Percentiles rank a stretch among this genome's conserved stretches.
Conservation (phyloP, 2,329 filamentous ascomycete species). For the Aureobasidium melanogenum region DNA sequence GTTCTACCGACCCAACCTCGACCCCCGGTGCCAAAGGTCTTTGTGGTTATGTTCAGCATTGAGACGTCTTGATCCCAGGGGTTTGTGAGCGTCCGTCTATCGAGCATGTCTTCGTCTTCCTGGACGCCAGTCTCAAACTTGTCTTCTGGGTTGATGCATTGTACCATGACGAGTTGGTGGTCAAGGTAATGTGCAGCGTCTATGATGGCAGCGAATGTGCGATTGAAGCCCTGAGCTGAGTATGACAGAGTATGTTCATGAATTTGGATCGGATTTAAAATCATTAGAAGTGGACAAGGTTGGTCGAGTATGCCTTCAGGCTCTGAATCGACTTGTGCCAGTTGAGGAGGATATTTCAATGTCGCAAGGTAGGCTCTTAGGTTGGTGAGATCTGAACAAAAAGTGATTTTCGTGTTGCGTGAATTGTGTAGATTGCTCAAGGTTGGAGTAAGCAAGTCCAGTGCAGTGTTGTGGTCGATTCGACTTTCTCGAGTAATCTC, state of each 20-base stretch:
- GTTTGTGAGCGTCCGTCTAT: not conserved
- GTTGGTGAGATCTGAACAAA: constrained; percentile 66
- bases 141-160: constrained; percentile 23
- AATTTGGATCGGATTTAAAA: constrained; percentile 57
- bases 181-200: constrained; percentile 44
- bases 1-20: constrained; percentile 41
- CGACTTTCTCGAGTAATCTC: not conserved
- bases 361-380: constrained; percentile 64
- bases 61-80: constrained; percentile 39
- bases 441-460: constrained; percentile 49
- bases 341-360: not conserved
- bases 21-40: constrained; percentile 28
- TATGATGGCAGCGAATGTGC: constrained; percentile 53
- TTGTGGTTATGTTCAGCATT: constrained; percentile 40
- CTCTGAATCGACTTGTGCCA: not conserved
- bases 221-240: constrained; percentile 63
- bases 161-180: constrained; percentile 33
- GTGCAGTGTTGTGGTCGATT: constrained; percentile 1
- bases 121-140: not conserved
- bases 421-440: constrained; percentile 62
- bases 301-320: not conserved
- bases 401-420: constrained; percentile 59
- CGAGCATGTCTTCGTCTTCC: constrained; percentile 7
- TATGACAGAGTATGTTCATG: constrained; percentile 64
- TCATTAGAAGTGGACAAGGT: constrained; percentile 41